Evolutionary conservation across 1,284 basidiomycete genomes (phyloP).

Genomic region (Malassezia sp.): DNA sequence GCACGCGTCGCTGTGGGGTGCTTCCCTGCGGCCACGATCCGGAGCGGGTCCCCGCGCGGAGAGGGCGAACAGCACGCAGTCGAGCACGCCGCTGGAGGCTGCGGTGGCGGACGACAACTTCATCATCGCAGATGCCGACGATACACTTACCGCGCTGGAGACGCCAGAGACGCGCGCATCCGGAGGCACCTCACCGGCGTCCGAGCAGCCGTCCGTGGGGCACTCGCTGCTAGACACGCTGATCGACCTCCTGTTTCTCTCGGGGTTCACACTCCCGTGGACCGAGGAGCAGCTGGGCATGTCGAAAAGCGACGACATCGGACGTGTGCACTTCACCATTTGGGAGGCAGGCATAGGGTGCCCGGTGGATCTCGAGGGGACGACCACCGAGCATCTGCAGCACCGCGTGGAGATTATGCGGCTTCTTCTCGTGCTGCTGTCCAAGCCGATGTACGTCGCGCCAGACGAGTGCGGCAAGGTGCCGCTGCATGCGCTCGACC

Average conservation of each 20-base stretch:
- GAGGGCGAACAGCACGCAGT: neutral
- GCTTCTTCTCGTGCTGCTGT: constrained; percentile 34
- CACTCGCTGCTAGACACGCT: constrained; percentile 11
- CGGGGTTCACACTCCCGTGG: constrained; percentile 43
- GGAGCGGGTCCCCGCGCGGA: too few relatives aligned
- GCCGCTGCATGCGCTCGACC: constrained; percentile 21
- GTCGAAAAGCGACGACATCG: constrained; percentile 1
- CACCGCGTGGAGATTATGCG: constrained; percentile 35
- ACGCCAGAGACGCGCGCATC: too few relatives aligned
- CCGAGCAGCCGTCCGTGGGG: neutral
- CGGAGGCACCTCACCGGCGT: neutral
- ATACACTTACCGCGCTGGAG: too few relatives aligned
- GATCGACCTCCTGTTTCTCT: constrained; percentile 40
- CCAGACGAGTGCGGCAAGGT: constrained; percentile 14
- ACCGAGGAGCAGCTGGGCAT: constrained; percentile 34
- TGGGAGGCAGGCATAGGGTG: constrained; percentile 43
- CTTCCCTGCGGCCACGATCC: too few relatives aligned
- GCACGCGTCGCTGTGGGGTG: constrained; percentile 19
- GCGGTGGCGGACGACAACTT: neutral
- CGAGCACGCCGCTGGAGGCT: neutral
- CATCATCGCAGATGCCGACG: neutral
- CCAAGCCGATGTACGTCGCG: constrained; percentile 39
- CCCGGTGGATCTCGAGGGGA: constrained; percentile 28
- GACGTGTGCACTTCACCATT: constrained; percentile 31
- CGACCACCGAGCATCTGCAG: constrained; percentile 23